These are phyloP conservation scores for Thraustotheca clavata DNA, from an alignment of 352 stramenopile genomes.

Conservation along the genomic window DNA sequence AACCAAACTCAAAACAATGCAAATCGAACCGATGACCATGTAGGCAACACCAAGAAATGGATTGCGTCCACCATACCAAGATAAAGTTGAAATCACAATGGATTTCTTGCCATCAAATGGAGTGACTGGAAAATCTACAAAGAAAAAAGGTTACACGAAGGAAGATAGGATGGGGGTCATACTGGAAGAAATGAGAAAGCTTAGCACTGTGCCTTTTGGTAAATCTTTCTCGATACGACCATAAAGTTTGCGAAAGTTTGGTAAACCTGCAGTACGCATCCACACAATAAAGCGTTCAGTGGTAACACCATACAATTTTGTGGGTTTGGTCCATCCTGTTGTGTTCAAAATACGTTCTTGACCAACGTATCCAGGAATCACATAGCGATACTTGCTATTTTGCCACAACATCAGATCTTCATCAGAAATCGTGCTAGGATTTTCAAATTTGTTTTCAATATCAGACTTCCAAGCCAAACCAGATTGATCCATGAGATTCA, in stretches of 20 bases:
- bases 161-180: not conserved
- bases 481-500: slow-evolving; percentile 55
- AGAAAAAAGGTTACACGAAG: not conserved
- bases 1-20: slow-evolving; percentile 47
- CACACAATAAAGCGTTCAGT: slow-evolving; percentile 95
- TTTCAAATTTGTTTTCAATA: slow-evolving; percentile 59
- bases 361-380: not conserved
- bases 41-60: slow-evolving; percentile 72
- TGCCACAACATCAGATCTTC: slow-evolving; percentile 23
- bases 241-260: slow-evolving; percentile 91
- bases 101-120: slow-evolving; percentile 73
- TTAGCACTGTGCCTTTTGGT: slow-evolving; percentile 42
- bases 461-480: slow-evolving; percentile 86
- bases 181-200: slow-evolving; percentile 47
- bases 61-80: slow-evolving; percentile 84
- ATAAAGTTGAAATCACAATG: slow-evolving; percentile 73
- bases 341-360: slow-evolving; percentile 18
- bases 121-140: slow-evolving; percentile 69
- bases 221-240: slow-evolving; percentile 79
- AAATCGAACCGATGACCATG: slow-evolving; percentile 70
- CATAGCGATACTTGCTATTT: slow-evolving; percentile 17
- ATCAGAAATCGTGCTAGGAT: slow-evolving; percentile 30
- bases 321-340: slow-evolving; percentile 15
- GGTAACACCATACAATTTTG: slow-evolving; percentile 37
- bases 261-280: slow-evolving; percentile 87